A percentile compares a stretch with the other conserved stretches of the same genome.
Evolutionary conservation across 768 basidiomycete species (phyloP).

Genomic region (Thelephora ganbajun): DNA sequence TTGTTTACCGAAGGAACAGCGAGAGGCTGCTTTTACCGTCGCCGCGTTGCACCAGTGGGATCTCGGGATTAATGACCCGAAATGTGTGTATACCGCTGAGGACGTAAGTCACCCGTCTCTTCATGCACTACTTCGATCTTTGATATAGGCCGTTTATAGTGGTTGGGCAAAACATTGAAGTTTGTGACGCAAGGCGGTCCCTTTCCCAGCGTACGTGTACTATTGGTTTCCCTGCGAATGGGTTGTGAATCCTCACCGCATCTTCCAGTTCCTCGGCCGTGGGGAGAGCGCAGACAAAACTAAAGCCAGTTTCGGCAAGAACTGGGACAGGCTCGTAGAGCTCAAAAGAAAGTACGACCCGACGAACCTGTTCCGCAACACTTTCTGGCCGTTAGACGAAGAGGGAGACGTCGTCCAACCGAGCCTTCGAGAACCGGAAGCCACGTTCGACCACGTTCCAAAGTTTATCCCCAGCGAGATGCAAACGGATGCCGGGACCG

Average conservation of each 20-base stretch:
- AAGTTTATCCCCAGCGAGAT: constrained; percentile 8
- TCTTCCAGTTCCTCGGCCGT: constrained; percentile 56
- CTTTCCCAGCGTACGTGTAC: constrained; percentile 50
- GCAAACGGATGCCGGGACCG: not conserved
- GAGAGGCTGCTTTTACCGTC: constrained; percentile 73
- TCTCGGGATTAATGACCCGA: constrained; percentile 63
- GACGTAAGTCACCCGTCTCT: constrained; percentile 30
- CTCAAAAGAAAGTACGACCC: constrained; percentile 75
- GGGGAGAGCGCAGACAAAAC: constrained; percentile 49
- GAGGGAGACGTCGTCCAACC: constrained; percentile 41
- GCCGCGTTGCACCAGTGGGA: constrained; percentile 92
- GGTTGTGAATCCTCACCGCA: not conserved
- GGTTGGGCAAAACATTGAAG: constrained; percentile 65
- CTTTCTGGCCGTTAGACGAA: constrained; percentile 67
- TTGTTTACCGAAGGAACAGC: constrained; percentile 65
- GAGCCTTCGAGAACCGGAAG: constrained; percentile 42
- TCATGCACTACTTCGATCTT: not conserved
- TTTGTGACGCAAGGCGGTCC: constrained; percentile 69
- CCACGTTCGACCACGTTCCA: constrained; percentile 22
- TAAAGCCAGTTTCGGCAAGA: constrained; percentile 56
- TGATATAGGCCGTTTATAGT: constrained; percentile 25
- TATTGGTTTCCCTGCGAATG: not conserved
- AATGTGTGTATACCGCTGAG: constrained; percentile 74
- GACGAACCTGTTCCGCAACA: constrained; percentile 55
- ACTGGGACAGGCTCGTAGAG: constrained; percentile 55